Base-by-base conservation (phyloP, 371 early-diverging fungal species). In the Apophysomyces variabilis region DNA sequence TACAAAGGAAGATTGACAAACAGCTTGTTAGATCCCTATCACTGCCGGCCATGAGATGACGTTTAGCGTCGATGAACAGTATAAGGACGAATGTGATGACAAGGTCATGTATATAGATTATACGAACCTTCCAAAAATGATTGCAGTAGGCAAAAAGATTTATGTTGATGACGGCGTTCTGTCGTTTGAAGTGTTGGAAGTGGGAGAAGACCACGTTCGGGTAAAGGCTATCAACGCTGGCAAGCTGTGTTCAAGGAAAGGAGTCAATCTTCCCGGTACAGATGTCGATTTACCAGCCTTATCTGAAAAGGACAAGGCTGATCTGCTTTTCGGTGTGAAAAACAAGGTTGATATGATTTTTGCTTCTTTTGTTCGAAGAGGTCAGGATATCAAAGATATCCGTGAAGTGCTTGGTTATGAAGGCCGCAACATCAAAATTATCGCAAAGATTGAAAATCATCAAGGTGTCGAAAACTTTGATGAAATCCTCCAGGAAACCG, bases 391-490 rank as follows among this genome's bases (percentile, higher is more conserved):
- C 54, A 76, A 73, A 38, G 92, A 93, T 59, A 93, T 97, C 62
- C 90, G 95, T 74, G 76, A 77, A n/a, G 82, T 92, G 8, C 87
- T 98, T 44, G 93, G 92, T 36, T 89, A 89, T 46, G 87, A 87
- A 32, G 94, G 95, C 64, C 82, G 80, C 61, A 69, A 89, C 68
- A 96, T 98, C 88, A 95, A 94, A 87, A 95, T 96, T 71, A 95
- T 98, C 57, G 87, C 92, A 73, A 97, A 97, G 88, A 96, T 97
- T 68, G 99, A 99, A 84, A 95, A 92, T 66, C 90, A 93, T 70
- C 93, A 96, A 84, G 99, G 96, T 60, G 90, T 99, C 37, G 85
- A 89, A 66, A 99, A 99, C 85, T 94, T 99, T 87, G 95, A 96
- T 73, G 97, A 96, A 67, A 99, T 99, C 68, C 82, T 98, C 45